Conservation (phyloP, 179 eudicot genomes). For the Beta macrorhiza region DNA sequence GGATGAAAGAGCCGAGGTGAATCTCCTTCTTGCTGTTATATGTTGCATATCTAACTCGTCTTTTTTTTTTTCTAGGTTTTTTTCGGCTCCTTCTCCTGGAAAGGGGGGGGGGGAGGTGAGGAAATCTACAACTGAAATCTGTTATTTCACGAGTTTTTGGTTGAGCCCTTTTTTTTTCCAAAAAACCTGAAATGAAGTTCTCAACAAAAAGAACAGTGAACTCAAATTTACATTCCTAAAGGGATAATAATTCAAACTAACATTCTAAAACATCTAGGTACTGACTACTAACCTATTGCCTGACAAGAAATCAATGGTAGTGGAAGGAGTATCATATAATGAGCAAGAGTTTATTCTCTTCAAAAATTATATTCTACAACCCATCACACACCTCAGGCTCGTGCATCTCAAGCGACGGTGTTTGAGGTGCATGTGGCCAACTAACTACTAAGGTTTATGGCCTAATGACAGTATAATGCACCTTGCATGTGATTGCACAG, state of each 20-base stretch:
- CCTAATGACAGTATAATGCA: too few species aligned
- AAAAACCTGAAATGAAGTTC: too few species aligned
- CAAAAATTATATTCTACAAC: neutral
- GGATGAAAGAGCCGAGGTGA: slow-evolving; percentile 88
- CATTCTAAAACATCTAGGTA: neutral
- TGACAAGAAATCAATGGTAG: neutral
- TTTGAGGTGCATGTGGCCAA: too few species aligned
- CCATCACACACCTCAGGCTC: neutral
- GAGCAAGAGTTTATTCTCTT: neutral
- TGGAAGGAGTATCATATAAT: neutral
- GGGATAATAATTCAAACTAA: neutral
- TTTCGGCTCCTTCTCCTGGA: too few species aligned
- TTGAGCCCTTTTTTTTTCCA: neutral
- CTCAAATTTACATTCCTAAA: neutral
- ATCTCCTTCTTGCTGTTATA: neutral
- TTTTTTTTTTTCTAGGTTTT: too few species aligned
- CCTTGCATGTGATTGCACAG: too few species aligned
- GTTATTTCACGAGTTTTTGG: neutral
- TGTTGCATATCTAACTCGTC: neutral
- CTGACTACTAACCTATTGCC: neutral
- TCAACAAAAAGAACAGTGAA: too few species aligned
- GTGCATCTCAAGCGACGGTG: too few species aligned
- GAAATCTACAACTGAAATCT: neutral
- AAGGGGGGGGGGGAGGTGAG: neutral
- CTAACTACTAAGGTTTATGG: too few species aligned